phyloP scores from a whole-genome alignment of 805 yeast genomes.

The Diddensiella santjacobensis region DNA sequence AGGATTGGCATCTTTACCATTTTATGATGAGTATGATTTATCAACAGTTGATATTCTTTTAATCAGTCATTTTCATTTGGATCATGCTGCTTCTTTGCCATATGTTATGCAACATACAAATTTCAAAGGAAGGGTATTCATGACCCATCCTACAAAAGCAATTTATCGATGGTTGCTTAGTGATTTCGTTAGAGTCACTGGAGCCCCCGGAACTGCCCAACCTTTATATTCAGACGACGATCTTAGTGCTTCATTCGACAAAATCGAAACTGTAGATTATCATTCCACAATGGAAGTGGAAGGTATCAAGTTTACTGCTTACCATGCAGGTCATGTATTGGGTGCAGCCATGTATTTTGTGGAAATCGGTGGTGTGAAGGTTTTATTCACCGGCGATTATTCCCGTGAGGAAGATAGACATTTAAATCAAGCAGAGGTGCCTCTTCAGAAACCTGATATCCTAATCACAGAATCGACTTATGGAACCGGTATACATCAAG shows the following conservation, averaged over 20 bases:
- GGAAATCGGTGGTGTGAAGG: conserved; percentile 87
- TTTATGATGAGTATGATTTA: conserved; percentile 91
- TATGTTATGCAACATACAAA: conserved; percentile 96
- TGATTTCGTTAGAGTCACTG: conserved; percentile 89
- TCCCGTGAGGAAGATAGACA: conserved; percentile 96
- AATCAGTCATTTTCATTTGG: conserved; percentile 93
- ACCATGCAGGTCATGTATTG: conserved; percentile 98
- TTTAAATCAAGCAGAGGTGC: conserved; percentile 91
- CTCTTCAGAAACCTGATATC: conserved; percentile 74
- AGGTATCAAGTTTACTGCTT: conserved; percentile 94
- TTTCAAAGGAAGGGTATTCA: conserved; percentile 92
- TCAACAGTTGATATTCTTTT: conserved; percentile 80
- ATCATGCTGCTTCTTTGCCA: conserved; percentile 97
- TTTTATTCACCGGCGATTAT: conserved; percentile 93
- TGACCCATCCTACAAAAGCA: conserved; percentile 99
- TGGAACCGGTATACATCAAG: conserved; percentile 96
- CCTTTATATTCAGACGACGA: conserved; percentile 86
- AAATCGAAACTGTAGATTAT: conserved; percentile 89
- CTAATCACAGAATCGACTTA: conserved; percentile 93
- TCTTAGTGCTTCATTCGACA: conserved; percentile 77
- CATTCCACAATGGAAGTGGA: conserved; percentile 94
- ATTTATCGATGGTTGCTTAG: conserved; percentile 92
- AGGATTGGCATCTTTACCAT: conserved; percentile 89
- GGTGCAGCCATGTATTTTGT: conserved; percentile 98
- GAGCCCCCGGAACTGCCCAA: conserved; percentile 34